Evolutionary conservation across 1,284 basidiomycete genomes (phyloP).

Genomic region (Pseudozyma flocculosa): DNA sequence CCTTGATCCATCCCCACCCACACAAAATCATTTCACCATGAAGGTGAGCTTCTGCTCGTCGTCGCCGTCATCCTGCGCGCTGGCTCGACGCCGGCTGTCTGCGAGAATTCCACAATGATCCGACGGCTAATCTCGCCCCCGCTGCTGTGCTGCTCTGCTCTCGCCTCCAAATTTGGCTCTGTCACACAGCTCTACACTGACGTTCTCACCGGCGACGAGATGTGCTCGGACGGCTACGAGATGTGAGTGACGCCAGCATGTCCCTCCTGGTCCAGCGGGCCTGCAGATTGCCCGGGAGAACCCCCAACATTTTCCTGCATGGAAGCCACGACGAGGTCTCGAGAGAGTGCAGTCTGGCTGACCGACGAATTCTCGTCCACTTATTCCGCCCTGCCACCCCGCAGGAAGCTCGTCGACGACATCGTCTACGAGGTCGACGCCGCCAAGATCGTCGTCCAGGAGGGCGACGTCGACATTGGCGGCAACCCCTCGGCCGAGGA

Average conservation of each 20-base stretch:
- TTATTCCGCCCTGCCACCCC: too few species aligned
- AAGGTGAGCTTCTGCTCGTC: background rate
- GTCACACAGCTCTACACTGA: conserved; percentile 68
- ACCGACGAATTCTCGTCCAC: too few species aligned
- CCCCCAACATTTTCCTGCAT: too few species aligned
- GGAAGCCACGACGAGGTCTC: too few species aligned
- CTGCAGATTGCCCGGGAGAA: too few species aligned
- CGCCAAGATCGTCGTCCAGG: conserved; percentile 71
- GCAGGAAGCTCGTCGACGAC: conserved; percentile 77
- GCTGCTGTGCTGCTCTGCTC: background rate
- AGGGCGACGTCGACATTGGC: conserved; percentile 90
- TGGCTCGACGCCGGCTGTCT: too few species aligned
- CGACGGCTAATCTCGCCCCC: background rate
- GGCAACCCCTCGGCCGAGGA: conserved; percentile 73
- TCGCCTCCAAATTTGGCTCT: too few species aligned
- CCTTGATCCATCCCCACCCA: too few species aligned
- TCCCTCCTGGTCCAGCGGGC: too few species aligned
- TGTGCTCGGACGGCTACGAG: conserved; percentile 61
- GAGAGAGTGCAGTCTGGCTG: too few species aligned
- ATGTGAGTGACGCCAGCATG: conserved; percentile 17
- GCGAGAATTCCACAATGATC: too few species aligned
- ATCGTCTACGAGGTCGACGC: conserved; percentile 91
- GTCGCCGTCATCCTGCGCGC: background rate
- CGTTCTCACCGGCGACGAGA: conserved; percentile 80
- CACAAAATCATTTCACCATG: background rate